Conservation (phyloP, 2,329 filamentous ascomycete species). For the Ophiostoma himal-ulmi region DNA sequence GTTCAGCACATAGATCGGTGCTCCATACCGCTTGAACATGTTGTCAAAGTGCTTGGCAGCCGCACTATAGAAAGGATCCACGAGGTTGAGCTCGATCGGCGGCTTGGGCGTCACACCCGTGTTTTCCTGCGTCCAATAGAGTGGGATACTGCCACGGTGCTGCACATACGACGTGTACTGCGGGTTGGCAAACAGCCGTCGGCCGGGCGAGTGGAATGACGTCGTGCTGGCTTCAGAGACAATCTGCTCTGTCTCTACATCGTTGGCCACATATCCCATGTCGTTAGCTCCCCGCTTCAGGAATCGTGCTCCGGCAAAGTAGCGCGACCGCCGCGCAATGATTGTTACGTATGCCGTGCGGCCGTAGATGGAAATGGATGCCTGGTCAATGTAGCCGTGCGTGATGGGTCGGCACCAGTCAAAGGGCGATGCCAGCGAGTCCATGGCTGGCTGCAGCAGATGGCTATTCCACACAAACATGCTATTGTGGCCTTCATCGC, state of each 20-base stretch:
- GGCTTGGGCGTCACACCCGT: slow-evolving; percentile 94
- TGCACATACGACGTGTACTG: slow-evolving; percentile 96
- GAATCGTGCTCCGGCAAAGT: slow-evolving; percentile 91
- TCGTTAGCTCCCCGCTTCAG: slow-evolving; percentile 94
- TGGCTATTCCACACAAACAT: slow-evolving; percentile 99
- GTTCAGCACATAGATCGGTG: slow-evolving; percentile 86
- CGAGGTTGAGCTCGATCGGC: slow-evolving; percentile 89
- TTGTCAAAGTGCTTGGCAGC: slow-evolving; percentile 94
- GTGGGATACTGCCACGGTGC: slow-evolving; percentile 89
- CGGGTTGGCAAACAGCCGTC: slow-evolving; percentile 77
- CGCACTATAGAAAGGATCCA: slow-evolving; percentile 91
- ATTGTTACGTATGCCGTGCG: slow-evolving; percentile 86
- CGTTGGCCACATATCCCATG: slow-evolving; percentile 90
- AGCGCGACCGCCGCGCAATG: slow-evolving; percentile 83
- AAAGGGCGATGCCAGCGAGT: slow-evolving; percentile 69
- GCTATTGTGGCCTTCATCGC: slow-evolving; percentile 66
- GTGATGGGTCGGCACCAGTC: slow-evolving; percentile 97
- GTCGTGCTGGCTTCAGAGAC: slow-evolving; percentile 92
- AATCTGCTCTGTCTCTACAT: slow-evolving; percentile 98
- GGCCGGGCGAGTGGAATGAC: slow-evolving; percentile 88
- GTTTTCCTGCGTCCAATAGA: slow-evolving; percentile 96
- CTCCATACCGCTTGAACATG: slow-evolving; percentile 86
- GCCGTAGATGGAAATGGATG: slow-evolving; percentile 78
- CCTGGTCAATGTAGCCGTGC: slow-evolving; percentile 93
- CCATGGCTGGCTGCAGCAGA: slow-evolving; percentile 68